Base-by-base conservation (phyloP, 83 land plant genomes). In the Larix sibirica region DNA sequence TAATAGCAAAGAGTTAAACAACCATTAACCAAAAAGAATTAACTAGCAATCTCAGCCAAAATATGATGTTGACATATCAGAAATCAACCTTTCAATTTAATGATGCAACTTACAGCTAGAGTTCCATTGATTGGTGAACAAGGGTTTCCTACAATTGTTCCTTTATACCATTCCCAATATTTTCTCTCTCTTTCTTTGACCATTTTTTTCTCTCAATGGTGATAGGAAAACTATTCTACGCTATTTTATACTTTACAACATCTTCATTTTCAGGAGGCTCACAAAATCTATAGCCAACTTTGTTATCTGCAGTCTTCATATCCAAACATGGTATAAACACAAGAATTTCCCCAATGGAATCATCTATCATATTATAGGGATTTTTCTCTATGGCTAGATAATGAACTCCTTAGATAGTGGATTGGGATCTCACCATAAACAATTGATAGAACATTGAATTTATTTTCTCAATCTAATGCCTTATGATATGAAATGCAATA, bases 221-320 rank as follows among this genome's bases (percentile, higher is more conserved):
- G 28, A 83, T 63, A 44, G 95, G 91, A 74, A 66, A 90, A 65
- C 80, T 87, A 24, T 77, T 74, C 74, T 86, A 77, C 0, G 90
- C 88, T 88, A 75, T 70, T 61, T 77, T 90, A 60, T 81, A 92
- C 1, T 81, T 90, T 5, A 88, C 85, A 83, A 93, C 98, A 86
- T 92, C 93, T 79, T 86, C 71, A 85, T 97, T 97, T 56, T 91
- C 92, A 33, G 81, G 86, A n/a, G 98, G 99, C 18, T 94, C 97
- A 76, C 66, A 77, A 77, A 47, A 40, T 70, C 77, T 79, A 20
- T 86, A 84, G 36, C 81, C 61, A 23, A 31, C 24, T 50, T 83
- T 81, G 75, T 79, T 80, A 18, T 87, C 81, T 58, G 80, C 38
- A 77, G 38, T 58, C 63, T 77, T 59, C 16, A 14, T 9, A 58